A percentile compares a stretch with the other conserved stretches of the same genome.
Evolutionary conservation across 768 basidiomycete species (phyloP).

Genomic region (Lanmaoa rubissima): DNA sequence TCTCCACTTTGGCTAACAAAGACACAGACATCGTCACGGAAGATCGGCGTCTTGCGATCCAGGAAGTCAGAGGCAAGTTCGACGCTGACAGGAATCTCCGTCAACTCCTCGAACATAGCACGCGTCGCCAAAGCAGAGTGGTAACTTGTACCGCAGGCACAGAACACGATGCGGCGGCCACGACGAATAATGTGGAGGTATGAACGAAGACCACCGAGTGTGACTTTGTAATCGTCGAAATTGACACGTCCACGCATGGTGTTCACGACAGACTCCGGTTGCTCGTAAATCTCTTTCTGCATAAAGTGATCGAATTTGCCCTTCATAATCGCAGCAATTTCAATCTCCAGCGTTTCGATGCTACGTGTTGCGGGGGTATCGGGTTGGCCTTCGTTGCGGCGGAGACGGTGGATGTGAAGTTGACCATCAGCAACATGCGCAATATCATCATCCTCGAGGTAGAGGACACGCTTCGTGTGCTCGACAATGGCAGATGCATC

Average conservation of each 20-base stretch:
- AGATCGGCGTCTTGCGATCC: conserved; percentile 98
- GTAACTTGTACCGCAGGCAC: conserved; percentile 98
- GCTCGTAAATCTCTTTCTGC: conserved; percentile 99
- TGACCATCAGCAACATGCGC: conserved; percentile 97
- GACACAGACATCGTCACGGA: conserved; percentile 96
- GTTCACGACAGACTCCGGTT: conserved; percentile 99
- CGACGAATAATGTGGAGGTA: conserved; percentile 96
- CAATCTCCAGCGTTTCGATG: conserved; percentile 97
- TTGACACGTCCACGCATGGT: conserved; percentile 99
- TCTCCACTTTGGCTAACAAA: conserved; percentile 98
- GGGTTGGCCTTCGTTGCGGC: conserved; percentile 73
- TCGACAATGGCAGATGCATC: conserved; percentile 96
- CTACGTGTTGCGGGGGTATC: conserved; percentile 71
- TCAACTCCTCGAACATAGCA: conserved; percentile 97
- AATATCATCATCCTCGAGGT: conserved; percentile 98
- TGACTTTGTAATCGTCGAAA: conserved; percentile 90
- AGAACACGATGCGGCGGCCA: conserved; percentile 91
- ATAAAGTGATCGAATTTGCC: conserved; percentile 99
- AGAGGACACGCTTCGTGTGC: conserved; percentile 98
- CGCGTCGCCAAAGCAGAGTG: conserved; percentile 97
- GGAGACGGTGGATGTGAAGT: conserved; percentile 97
- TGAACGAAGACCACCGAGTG: conserved; percentile 90
- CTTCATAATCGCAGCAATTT: conserved; percentile 99
- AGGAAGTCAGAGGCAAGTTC: conserved; percentile 98
- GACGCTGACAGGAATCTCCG: conserved; percentile 96